Evolutionary conservation across 768 basidiomycete genomes (phyloP).

Genomic region (Lentinula detonsa): DNA sequence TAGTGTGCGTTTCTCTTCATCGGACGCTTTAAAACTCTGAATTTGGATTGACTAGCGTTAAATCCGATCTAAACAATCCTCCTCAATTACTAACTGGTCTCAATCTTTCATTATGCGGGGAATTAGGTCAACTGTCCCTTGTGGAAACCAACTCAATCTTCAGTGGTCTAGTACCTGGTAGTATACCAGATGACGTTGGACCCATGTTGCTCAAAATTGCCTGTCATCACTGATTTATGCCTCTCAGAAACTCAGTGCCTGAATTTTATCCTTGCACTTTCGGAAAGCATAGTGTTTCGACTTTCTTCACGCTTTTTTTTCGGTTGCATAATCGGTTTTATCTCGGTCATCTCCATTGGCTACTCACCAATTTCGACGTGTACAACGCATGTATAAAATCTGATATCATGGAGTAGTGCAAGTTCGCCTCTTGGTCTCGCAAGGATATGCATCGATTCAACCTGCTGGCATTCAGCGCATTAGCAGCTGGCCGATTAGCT

Average conservation of each 20-base stretch:
- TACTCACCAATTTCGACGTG: not conserved
- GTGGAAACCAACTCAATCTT: not conserved
- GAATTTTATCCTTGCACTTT: not conserved
- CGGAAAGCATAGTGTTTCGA: not conserved
- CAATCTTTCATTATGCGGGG: not conserved
- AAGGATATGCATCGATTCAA: constrained; percentile 7
- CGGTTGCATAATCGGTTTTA: not conserved
- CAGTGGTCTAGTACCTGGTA: not conserved
- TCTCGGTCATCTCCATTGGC: not conserved
- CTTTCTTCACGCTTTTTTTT: not conserved
- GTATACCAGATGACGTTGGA: not conserved
- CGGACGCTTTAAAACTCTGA: not conserved
- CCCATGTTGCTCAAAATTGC: not conserved
- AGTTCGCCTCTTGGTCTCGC: not conserved
- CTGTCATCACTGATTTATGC: not conserved
- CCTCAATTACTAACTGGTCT: not conserved
- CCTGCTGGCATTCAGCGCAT: constrained; percentile 21
- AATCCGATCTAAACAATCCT: not conserved
- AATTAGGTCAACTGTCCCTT: not conserved
- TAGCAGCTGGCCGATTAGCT: constrained; percentile 22
- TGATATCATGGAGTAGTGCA: not conserved
- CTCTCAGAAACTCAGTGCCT: not conserved
- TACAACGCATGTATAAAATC: not conserved
- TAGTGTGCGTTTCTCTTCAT: not conserved
- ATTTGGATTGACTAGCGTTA: not conserved